Evolutionary conservation across 768 basidiomycete species (phyloP).

Genomic region (Kwoniella sp.): DNA sequence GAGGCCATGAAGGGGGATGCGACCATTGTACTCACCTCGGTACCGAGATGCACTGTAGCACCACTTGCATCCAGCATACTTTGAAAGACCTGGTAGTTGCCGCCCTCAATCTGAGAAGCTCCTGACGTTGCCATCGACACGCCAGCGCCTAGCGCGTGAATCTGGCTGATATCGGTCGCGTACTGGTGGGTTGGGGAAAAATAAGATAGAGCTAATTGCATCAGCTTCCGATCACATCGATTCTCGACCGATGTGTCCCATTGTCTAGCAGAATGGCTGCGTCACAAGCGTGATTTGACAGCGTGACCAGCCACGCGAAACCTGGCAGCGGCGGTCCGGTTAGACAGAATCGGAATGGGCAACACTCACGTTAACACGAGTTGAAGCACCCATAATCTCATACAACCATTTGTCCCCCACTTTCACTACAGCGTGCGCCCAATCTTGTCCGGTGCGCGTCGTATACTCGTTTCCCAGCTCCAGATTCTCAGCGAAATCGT

Average conservation of each 20-base stretch:
- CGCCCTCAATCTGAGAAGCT: conserved; percentile 69
- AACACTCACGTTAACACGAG: conserved; percentile 76
- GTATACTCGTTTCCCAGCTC: conserved; percentile 55
- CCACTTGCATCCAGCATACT: conserved; percentile 71
- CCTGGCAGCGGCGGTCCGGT: too few species aligned
- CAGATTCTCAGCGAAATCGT: conserved; percentile 39
- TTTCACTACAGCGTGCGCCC: conserved; percentile 61
- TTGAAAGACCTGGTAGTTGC: conserved; percentile 84
- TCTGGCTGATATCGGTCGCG: conserved; percentile 65
- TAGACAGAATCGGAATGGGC: too few species aligned
- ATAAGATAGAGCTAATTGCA: neutral
- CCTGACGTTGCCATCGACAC: conserved; percentile 71
- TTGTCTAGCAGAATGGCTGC: too few species aligned
- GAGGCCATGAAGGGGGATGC: conserved; percentile 3
- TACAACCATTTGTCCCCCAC: conserved; percentile 65
- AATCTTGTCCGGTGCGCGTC: conserved; percentile 63
- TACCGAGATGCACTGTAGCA: conserved; percentile 72
- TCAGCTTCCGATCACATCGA: neutral
- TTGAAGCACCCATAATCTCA: conserved; percentile 78
- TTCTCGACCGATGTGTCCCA: too few species aligned
- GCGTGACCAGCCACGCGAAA: too few species aligned
- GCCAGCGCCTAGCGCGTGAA: conserved; percentile 76
- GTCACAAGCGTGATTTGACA: too few species aligned
- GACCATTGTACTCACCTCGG: conserved; percentile 60
- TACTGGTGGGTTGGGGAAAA: conserved; percentile 41